phyloP scores from a whole-genome alignment of 1,284 basidiomycete genomes.

The Melampsora americana region DNA sequence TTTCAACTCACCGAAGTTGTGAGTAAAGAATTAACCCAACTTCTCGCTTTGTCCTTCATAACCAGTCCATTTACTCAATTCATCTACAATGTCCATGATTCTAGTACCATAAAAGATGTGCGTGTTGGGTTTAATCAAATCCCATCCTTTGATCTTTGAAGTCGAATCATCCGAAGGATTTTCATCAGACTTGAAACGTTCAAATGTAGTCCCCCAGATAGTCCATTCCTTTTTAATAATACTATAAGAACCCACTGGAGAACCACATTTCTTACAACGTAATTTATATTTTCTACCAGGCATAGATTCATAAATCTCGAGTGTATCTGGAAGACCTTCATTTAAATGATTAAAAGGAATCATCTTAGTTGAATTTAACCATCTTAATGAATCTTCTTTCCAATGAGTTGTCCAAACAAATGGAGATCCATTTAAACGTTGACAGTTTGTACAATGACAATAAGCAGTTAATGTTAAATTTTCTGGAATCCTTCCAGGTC shows the following conservation, averaged over 20 bases:
- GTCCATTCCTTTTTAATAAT: slow-evolving; percentile 47
- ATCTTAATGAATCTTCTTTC: slow-evolving; percentile 48
- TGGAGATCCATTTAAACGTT: slow-evolving; percentile 50
- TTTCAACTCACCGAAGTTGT: too few relatives aligned
- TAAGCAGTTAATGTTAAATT: slow-evolving; percentile 48
- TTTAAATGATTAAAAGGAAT: slow-evolving; percentile 8
- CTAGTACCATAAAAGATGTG: slow-evolving; percentile 18
- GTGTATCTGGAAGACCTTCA: not conserved
- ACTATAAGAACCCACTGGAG: slow-evolving; percentile 50
- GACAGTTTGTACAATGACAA: slow-evolving; percentile 51
- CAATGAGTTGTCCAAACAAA: slow-evolving; percentile 51
- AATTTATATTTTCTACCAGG: slow-evolving; percentile 50
- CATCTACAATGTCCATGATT: slow-evolving; percentile 1
- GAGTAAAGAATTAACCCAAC: not conserved
- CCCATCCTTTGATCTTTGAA: not conserved
- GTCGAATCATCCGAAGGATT: not conserved
- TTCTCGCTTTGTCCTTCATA: slow-evolving; percentile 7
- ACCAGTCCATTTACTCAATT: slow-evolving; percentile 4
- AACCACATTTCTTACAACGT: slow-evolving; percentile 50
- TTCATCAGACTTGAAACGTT: not conserved
- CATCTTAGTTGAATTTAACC: slow-evolving; percentile 40
- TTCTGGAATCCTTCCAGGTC: slow-evolving; percentile 7
- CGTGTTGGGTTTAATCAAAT: not conserved
- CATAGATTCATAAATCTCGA: slow-evolving; percentile 46
- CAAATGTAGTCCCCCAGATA: slow-evolving; percentile 11